Conservation (phyloP, 306 rosid species). For the Ziziphus jujuba region DNA sequence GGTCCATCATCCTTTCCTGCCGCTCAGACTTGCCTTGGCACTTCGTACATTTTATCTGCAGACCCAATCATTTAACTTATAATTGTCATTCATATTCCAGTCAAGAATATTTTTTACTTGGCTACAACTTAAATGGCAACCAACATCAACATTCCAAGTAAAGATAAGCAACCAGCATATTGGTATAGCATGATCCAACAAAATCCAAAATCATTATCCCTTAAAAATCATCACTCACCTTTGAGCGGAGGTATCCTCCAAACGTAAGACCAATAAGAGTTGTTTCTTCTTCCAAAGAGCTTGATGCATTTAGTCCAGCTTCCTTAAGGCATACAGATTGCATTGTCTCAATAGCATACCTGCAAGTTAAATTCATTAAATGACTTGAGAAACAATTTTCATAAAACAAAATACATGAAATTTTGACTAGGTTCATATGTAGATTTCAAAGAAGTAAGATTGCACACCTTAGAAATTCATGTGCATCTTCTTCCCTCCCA, state of each 20-base stretch:
- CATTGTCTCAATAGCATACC: constrained; percentile 86
- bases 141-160: neutral
- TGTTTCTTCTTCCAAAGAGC: constrained; percentile 71
- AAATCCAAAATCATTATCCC: neutral
- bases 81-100: constrained; percentile 9
- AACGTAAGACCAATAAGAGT: constrained; percentile 79
- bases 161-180: constrained; percentile 13
- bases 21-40: constrained; percentile 92
- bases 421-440: constrained; percentile 8
- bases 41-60: constrained; percentile 86
- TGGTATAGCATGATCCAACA: neutral
- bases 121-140: neutral
- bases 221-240: constrained; percentile 44
- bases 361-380: constrained; percentile 26
- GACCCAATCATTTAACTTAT: constrained; percentile 24
- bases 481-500: constrained; percentile 98
- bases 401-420: constrained; percentile 19
- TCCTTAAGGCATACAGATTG: constrained; percentile 81
- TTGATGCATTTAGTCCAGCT: constrained; percentile 47
- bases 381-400: constrained; percentile 14
- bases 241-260: constrained; percentile 93
- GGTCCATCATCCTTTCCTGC: constrained; percentile 96
- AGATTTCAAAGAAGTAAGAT: constrained; percentile 4
- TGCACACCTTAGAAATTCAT: constrained; percentile 82
- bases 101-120: neutral